Evolutionary conservation across 108 stramenopile genomes (phyloP), one percentile per base, ranked within the genome.

Genomic region (Pinguiococcus pyrenoidosus): DNA sequence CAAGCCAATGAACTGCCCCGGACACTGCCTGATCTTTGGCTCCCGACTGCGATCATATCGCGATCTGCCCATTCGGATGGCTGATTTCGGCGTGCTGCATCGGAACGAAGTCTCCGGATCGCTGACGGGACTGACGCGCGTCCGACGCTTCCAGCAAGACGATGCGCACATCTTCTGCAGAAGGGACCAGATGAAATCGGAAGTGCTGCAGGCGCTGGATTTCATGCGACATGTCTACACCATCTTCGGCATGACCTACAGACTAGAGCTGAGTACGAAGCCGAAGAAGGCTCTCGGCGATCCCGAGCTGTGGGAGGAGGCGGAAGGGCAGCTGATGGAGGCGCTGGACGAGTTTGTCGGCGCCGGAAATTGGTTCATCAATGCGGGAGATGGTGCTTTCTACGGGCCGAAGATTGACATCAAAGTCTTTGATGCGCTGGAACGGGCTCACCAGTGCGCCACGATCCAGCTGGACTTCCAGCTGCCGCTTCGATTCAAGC

Each of bases 391-490:
- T 52, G 97, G 97, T 40, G 97, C 97, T 12, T 99, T 99, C 64
- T 99, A 99, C 62, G 97, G 97, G 10, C 97, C 97, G 48, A 96
- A 99, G 74, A 95, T 99, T 66, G 97, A 99, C 71, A 96, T 99
- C 72, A 99, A 99, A 81, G 94, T 99, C 5, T 91, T 87, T 75
- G 97, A 99, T 76, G 89, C 92, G 41, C 84, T 99, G 87, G 93
- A 96, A 23, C 82, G 97, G 40, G 77, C 92, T 13, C 97, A 99
- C 59, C 97, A 99, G 65, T 99, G 97, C 73, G 97, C 97, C 38
- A 99, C 97, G 23, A 69, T 99, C 8, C 97, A 99, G 68, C 77
- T 99, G 23, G 97, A 99, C 61, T 99, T 99, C 68, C 97, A 99
- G 70, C 83, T 96, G 16, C 97, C 97, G 9, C 93, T 94, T 53